Base-by-base conservation (phyloP, 2,329 filamentous ascomycete species). In the Fusarium oligoseptatum region DNA sequence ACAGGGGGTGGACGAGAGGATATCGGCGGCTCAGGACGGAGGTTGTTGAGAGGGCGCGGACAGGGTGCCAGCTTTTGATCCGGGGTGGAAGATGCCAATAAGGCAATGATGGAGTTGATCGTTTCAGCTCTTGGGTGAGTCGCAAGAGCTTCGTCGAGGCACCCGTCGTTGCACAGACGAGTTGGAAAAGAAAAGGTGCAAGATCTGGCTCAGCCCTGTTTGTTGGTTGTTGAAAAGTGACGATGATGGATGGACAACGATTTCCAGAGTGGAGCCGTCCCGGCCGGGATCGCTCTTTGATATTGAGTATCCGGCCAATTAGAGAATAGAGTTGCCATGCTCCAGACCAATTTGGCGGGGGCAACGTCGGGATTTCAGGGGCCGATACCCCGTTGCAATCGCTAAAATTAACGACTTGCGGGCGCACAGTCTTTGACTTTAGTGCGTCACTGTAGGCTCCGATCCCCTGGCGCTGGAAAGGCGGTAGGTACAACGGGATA, bases 221-320 rank as follows among this genome's bases (percentile, higher is more conserved):
- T 69, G 64, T 61, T 69, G 66, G 65, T 56, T 41, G 70, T 78
- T 65, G 60, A 69, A 68, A 68, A 71, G 76, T 78, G 76, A 78
- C 73, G 75, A 77, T 72, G 71, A 72, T 52, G 75, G 67, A 64
- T 71, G 70, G 72, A 76, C 67, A 70, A 71, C 73, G 74, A 74
- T 64, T 76, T 77, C 74, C 70, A 39, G 48, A 32, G 76, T 77
- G 76, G 76, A 77, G 71, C 70, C 62, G 43, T 67, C 64, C 55
- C 60, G 61, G 57, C 64, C 56, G 43, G 66, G 66, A 67, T 72
- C 37, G 57, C 67, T 69, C 52, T 57, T 60, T 72, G 64, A 74
- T n/a, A 48, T 66, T 14, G 34, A 60, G 34, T 1, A 37, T 11
- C 9, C 43, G 37, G 20, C 76, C 76, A 78, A 78, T 77, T 45